Percentiles rank a stretch among this genome's conserved stretches.
These are phyloP conservation scores for Solanum pennellii DNA, from an alignment of 257 asterid genomes.

Conservation along the genomic window DNA sequence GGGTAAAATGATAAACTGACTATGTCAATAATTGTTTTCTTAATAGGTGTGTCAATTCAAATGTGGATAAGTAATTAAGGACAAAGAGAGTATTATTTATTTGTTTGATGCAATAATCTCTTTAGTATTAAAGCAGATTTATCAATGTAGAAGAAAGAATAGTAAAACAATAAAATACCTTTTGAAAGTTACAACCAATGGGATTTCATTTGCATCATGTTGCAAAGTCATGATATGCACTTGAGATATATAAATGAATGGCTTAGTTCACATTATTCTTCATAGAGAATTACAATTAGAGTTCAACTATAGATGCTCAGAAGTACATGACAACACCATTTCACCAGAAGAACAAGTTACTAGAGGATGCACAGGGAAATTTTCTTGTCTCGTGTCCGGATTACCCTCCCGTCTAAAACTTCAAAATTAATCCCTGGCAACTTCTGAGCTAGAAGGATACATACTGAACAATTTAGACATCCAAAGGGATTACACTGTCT, in stretches of 20 bases:
- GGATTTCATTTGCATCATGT: neutral
- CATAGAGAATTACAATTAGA: neutral
- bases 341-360: neutral
- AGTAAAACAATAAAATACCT: neutral
- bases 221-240: neutral
- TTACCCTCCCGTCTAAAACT: slow-evolving; percentile 7
- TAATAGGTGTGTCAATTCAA: too few relatives aligned
- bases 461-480: slow-evolving; percentile 10
- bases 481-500: slow-evolving; percentile 12
- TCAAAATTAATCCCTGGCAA: slow-evolving; percentile 13
- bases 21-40: too few relatives aligned
- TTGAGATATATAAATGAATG: neutral
- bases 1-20: too few relatives aligned
- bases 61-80: too few relatives aligned
- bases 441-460: slow-evolving; percentile 4
- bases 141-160: too few relatives aligned
- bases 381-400: slow-evolving; percentile 12
- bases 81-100: too few relatives aligned
- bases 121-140: too few relatives aligned
- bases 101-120: too few relatives aligned
- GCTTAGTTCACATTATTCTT: neutral
- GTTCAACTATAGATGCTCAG: neutral
- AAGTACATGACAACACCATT: neutral
- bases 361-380: neutral
- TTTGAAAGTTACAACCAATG: neutral